Percentiles rank a stretch among this genome's conserved stretches.
Conservation (phyloP, 805 yeast species). For the Metschnikowia proteae region DNA sequence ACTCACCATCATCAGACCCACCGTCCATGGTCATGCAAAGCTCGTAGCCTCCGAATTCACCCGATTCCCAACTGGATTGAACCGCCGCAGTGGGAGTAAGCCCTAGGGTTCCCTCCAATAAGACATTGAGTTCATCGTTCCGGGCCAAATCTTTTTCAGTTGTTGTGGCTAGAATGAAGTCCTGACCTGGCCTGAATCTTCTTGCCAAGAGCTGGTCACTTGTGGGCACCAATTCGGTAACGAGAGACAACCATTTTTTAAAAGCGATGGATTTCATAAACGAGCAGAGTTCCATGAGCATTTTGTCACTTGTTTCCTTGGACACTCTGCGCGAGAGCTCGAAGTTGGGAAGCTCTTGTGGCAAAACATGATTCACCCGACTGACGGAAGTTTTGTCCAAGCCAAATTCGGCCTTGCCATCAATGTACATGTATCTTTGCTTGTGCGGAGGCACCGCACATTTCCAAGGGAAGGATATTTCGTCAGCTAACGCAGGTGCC, state of each 20-base stretch:
- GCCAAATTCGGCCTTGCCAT: slow-evolving; percentile 48
- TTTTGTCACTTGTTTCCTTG: slow-evolving; percentile 28
- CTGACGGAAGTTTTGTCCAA: slow-evolving; percentile 33
- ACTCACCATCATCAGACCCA: slow-evolving; percentile 45
- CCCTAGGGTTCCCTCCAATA: slow-evolving; percentile 76
- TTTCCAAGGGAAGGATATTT: slow-evolving; percentile 75
- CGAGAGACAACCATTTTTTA: slow-evolving; percentile 59
- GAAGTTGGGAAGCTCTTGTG: slow-evolving; percentile 59
- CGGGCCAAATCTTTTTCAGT: slow-evolving; percentile 39
- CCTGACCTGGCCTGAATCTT: slow-evolving; percentile 92
- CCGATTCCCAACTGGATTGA: slow-evolving; percentile 75
- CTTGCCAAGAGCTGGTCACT: slow-evolving; percentile 71
- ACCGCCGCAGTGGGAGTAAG: slow-evolving; percentile 62
- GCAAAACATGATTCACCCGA: slow-evolving; percentile 30
- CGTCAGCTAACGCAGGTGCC: slow-evolving; percentile 54
- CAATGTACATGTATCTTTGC: slow-evolving; percentile 79
- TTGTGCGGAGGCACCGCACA: slow-evolving; percentile 93
- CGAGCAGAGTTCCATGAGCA: slow-evolving; percentile 50
- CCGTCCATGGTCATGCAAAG: slow-evolving; percentile 70
- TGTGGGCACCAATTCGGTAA: slow-evolving; percentile 61
- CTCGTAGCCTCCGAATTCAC: slow-evolving; percentile 95
- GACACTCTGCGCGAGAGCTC: slow-evolving; percentile 24
- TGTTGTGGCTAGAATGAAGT: slow-evolving; percentile 84
- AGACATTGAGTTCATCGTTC: slow-evolving; percentile 36
- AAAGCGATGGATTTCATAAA: slow-evolving; percentile 62